Evolutionary conservation across 768 basidiomycete genomes (phyloP), one percentile per base, ranked within the genome.

Genomic region (Trametes punicea): DNA sequence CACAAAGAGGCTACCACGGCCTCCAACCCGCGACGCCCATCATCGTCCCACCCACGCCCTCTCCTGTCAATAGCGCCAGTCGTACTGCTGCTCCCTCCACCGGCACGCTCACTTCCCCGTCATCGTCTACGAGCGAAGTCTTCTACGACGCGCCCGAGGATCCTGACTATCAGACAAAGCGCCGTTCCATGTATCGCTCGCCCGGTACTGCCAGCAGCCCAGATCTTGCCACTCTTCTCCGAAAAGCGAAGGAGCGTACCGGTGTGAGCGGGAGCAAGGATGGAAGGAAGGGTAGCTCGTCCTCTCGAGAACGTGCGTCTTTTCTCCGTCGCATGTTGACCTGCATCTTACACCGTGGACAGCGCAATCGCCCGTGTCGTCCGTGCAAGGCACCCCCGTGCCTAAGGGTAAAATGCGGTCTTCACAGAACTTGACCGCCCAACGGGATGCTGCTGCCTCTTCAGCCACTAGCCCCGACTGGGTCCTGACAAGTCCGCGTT

Each of bases 151-250:
- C 80, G 31, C 58, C 53, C 8, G 84, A 87, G 58, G 85, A 88
- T 67, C 64, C 70, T 9, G 87, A 87, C 63, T 78, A 82, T 65
- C 84, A 87, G 64, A 82, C 81, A 7, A 89, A 89, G 69, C 81
- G 91, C 41, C 81, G 91, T 46, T 90, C 88, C 60, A 82, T 97
- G 75, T 94, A 93, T 69, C 80, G 94, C 55, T 87, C 90, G 18
- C 80, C 89, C 10, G 94, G 93, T 39, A 95, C 92, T 7, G 88
- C 93, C 30, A 91, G 89, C 64, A 93, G 88, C 67, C 95, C 94
- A 25, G 94, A 98, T 71, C 77, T 97, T 20, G 91, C 91, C 4
- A 93, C 91, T 9, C 77, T 97, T 50, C 70, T 94, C 50, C 80
- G 87, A 59, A 94, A 93, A 72, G 87, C 90, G 15, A 91, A 86